A percentile compares a stretch with the other conserved stretches of the same genome.
phyloP scores from a whole-genome alignment of 495 filamentous ascomycete genomes.

The Terfezia claveryi region DNA sequence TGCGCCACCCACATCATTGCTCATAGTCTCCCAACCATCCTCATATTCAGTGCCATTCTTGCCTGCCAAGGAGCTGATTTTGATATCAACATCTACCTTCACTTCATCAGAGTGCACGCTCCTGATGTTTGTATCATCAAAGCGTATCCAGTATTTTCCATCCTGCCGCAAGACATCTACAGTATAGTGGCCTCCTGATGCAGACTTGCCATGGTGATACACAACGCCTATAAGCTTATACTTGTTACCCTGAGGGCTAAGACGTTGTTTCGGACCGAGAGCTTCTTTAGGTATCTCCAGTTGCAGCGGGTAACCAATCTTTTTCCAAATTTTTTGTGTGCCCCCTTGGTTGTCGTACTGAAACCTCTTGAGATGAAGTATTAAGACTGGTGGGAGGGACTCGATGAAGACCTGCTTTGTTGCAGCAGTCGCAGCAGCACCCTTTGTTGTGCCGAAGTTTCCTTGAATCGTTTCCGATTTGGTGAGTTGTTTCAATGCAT shows the following conservation, averaged over 20 bases:
- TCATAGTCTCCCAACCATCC: slow-evolving; percentile 54
- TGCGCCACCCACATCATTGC: slow-evolving; percentile 38
- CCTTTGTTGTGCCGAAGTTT: slow-evolving; percentile 65
- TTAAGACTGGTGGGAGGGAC: slow-evolving; percentile 72
- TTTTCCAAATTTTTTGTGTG: slow-evolving; percentile 97
- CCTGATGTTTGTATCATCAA: slow-evolving; percentile 81
- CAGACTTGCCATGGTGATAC: slow-evolving; percentile 93
- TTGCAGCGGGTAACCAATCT: slow-evolving; percentile 81
- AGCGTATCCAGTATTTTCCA: slow-evolving; percentile 76
- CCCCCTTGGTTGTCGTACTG: slow-evolving; percentile 80
- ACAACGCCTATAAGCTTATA: slow-evolving; percentile 82
- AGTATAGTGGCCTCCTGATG: slow-evolving; percentile 87
- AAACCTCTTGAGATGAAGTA: slow-evolving; percentile 91
- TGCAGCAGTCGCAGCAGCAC: slow-evolving; percentile 43
- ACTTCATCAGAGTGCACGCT: slow-evolving; percentile 78
- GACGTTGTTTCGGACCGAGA: slow-evolving; percentile 55
- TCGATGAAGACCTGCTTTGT: slow-evolving; percentile 94
- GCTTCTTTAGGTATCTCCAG: slow-evolving; percentile 85
- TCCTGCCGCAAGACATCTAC: slow-evolving; percentile 90
- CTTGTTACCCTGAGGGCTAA: slow-evolving; percentile 38
- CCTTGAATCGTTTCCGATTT: slow-evolving; percentile 65
- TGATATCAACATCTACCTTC: slow-evolving; percentile 57
- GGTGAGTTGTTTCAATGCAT: slow-evolving; percentile 71
- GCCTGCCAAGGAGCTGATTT: slow-evolving; percentile 28
- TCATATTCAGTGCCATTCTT: slow-evolving; percentile 35